Base-by-base conservation (phyloP, 2,329 filamentous ascomycete genomes). In the Aureobasidium sp. region DNA sequence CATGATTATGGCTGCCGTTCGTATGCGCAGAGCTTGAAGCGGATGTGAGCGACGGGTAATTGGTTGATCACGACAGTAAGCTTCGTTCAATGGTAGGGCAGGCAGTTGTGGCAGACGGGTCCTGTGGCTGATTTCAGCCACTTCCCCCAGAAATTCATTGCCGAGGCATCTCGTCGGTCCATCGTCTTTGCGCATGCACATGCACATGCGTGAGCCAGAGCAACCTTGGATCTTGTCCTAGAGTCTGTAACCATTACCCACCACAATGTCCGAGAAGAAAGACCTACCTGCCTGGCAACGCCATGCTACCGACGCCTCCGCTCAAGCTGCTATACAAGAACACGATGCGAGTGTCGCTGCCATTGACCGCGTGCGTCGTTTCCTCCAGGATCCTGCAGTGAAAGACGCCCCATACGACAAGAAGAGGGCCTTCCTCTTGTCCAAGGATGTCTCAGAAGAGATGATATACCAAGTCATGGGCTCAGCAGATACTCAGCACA, bases 351-450 rank as follows among this genome's bases (percentile, higher is more conserved):
- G 13, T 34, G 3, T 32, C 24, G 37, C 60, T 5, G 39, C 50
- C 12, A 47, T 89, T 39, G 84, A 90, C 17, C 84, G 91, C 70
- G 91, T 92, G 32, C 81, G 82, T 47, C 83, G 80, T 59, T 97
- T 96, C 71, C 81, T 97, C 4, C 79, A 89, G 56, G 87, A 95
- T 64, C 85, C 89, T 8, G 79, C 81, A 24, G 89, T 96, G 63
- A 84, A 82, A 63, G 78, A 87, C 73, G 85, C 87, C 37, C 80
- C 87, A 0, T 80, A 81, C 48, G 87, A 90, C 62, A 87, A 85
- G 74, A 96, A 96, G 77, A 78, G 83, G 24, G 82, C 83, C 8
- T 96, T 96, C 68, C 77, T 97, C 1, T 82, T 86, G 69, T 84
- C 84, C 56, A 97, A 97, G 73, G 90, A 90, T 3, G 77, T 96